Conservation (phyloP, 2,329 filamentous ascomycete genomes). For the Penicillium hordei region DNA sequence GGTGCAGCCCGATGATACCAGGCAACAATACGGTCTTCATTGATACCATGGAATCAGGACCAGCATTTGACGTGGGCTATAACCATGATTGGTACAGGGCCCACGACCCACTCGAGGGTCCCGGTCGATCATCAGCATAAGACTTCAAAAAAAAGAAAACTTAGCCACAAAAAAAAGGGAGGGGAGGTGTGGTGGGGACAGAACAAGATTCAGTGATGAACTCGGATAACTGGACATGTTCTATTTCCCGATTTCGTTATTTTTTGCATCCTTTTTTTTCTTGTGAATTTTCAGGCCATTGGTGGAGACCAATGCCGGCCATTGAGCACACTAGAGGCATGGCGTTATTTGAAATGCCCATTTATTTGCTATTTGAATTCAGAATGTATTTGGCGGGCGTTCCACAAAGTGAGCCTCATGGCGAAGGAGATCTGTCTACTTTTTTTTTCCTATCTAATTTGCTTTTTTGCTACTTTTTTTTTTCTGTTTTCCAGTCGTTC, state of each 20-base stretch:
- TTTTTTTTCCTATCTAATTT: background rate
- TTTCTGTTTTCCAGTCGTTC: background rate
- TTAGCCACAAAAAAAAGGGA: conserved; percentile 2
- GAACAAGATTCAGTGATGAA: background rate
- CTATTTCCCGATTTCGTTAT: background rate
- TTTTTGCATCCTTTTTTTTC: background rate
- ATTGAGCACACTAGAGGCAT: conserved; percentile 16
- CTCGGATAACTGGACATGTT: conserved; percentile 1
- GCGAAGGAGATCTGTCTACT: conserved; percentile 3
- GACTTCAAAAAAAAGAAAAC: conserved; percentile 11
- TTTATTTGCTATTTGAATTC: conserved; percentile 3
- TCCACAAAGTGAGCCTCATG: background rate
- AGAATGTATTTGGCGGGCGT: conserved; percentile 1
- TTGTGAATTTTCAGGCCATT: background rate
- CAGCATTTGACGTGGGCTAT: conserved; percentile 21
- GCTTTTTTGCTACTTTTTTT: background rate
- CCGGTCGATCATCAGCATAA: conserved; percentile 20
- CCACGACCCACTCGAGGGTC: conserved; percentile 17
- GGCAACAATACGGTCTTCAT: conserved; percentile 29
- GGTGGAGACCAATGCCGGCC: background rate
- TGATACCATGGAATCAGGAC: conserved; percentile 20
- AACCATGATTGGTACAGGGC: conserved; percentile 21
- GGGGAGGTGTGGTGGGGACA: conserved; percentile 1
- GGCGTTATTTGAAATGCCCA: conserved; percentile 7
- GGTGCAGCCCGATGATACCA: conserved; percentile 28